Evolutionary conservation across 2,329 filamentous ascomycete genomes (phyloP), one percentile per base, ranked within the genome.

Genomic region (Xenosphaeropsis pyriputrescens): DNA sequence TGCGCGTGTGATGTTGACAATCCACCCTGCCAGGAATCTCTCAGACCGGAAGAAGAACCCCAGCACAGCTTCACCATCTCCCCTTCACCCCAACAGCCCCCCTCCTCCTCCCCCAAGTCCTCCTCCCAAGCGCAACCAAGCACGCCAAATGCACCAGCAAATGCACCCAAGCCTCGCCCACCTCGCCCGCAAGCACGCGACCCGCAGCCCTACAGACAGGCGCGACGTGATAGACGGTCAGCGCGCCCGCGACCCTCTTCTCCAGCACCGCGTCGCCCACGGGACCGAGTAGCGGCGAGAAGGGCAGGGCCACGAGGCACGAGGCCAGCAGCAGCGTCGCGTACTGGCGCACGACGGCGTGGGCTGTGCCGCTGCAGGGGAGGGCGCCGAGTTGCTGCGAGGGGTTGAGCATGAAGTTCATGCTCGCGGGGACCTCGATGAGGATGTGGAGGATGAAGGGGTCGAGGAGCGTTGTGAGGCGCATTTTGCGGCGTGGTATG

Each of bases 291-390:
- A 42, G 36, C 14, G 37, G 14, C 22, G 44, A 36, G 32, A 52
- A 52, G n/a, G 42, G 40, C 13, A 42, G 18, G 12, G 52, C 50
- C 26, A 56, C 45, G 26, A 53, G 36, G 35, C 46, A 45, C 9
- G 48, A 45, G 15, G 39, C 34, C 4, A 51, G 19, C n/a, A 55
- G 40, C 9, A 54, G 42, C 18, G 52, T 36, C 18, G 52, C 52
- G 42, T 53, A 55, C 41, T 56, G 53, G 19, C 50, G 44, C 18
- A 56, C 49, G 5, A 38, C 37, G 46, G 45, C 35, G 48, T 47
- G 31, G 45, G 35, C 6, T 18, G 29, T 18, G 39, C 37, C 5
- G 53, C 43, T n/a, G 13, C 18, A 13, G 18, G 18, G 8, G 9
- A 8, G 49, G 52, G 9, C 53, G 18, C 13, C 15, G 18, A 29